A percentile compares a stretch with the other conserved stretches of the same genome.
Evolutionary conservation across 176 grass and related monocot species (phyloP).

Genomic region (Ampelocalamus luodianensis): DNA sequence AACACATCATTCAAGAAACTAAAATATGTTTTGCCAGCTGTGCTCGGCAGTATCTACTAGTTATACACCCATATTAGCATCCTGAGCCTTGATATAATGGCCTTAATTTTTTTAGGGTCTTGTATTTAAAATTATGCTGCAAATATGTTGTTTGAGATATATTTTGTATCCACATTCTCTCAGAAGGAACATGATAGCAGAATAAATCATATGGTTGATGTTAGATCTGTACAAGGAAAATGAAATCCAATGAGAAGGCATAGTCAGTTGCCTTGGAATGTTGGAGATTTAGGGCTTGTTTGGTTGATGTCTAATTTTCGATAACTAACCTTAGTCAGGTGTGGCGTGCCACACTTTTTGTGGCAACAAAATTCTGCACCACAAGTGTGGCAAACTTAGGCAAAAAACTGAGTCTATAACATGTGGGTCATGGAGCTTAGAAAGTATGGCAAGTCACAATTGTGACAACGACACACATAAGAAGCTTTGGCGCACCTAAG

Average conservation of each 20-base stretch:
- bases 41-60: background rate
- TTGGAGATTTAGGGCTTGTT: background rate
- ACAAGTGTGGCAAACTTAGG: no score
- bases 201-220: conserved; percentile 1
- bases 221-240: conserved; percentile 26
- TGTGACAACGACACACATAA: no score
- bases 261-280: background rate
- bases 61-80: conserved; percentile 18
- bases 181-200: conserved; percentile 2
- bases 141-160: conserved; percentile 33
- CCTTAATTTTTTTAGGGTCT: background rate
- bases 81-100: background rate
- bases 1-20: conserved; percentile 26
- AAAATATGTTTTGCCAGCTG: background rate
- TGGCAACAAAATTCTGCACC: no score
- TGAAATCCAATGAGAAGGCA: background rate
- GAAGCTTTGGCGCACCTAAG: background rate
- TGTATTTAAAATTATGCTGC: background rate
- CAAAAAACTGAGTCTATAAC: no score
- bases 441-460: no score
- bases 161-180: conserved; percentile 27
- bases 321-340: no score
- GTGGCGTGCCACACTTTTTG: no score
- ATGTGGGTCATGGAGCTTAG: no score
- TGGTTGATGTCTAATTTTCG: no score